These are phyloP conservation scores for Centaurea solstitialis DNA, from an alignment of 129 eudicot genomes.

Conservation along the genomic window DNA sequence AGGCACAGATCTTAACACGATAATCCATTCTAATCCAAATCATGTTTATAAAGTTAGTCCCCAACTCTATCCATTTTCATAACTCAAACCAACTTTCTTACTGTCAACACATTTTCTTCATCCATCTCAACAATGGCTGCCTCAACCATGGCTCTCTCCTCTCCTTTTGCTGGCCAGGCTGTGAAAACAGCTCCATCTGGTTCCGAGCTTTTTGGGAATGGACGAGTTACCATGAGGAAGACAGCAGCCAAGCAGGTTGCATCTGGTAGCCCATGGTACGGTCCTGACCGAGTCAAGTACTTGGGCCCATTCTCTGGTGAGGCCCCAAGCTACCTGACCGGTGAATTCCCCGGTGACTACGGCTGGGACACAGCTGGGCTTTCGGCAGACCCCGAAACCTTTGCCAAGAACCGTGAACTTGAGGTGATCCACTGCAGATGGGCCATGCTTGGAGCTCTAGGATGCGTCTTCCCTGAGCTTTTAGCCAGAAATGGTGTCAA, in stretches of 20 bases:
- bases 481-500: conserved; percentile 17
- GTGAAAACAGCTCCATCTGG: conserved; percentile 8
- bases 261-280: conserved; percentile 21
- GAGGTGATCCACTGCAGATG: conserved; percentile 22
- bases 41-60: background rate
- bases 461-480: conserved; percentile 60
- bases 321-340: conserved; percentile 15
- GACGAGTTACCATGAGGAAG: conserved; percentile 13
- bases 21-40: background rate
- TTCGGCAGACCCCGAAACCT: conserved; percentile 19
- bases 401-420: conserved; percentile 21
- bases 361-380: conserved; percentile 26
- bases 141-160: conserved; percentile 19
- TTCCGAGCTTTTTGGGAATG: conserved; percentile 7
- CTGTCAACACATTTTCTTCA: background rate
- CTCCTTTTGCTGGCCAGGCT: conserved; percentile 14
- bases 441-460: conserved; percentile 56
- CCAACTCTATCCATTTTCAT: background rate
- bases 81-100: background rate
- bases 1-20: background rate
- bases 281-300: conserved; percentile 25
- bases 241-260: conserved; percentile 1
- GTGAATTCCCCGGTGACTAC: conserved; percentile 21
- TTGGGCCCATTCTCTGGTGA: conserved; percentile 25
- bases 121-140: conserved; percentile 4